phyloP scores from a whole-genome alignment of 2,329 filamentous ascomycete genomes.

The Hypoxylon rubiginosum region DNA sequence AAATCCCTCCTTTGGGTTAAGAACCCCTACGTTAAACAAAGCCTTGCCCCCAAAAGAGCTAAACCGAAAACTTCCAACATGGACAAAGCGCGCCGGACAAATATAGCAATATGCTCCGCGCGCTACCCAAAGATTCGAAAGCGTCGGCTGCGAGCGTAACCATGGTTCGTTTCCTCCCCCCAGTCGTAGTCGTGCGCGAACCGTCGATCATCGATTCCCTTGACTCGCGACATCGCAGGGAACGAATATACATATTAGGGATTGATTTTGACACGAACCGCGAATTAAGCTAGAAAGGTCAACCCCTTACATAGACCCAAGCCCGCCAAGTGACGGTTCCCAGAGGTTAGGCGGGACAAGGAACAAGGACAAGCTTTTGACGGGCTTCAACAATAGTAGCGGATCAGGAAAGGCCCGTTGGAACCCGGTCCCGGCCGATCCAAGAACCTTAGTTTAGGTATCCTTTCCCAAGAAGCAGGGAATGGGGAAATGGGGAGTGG shows the following conservation, averaged over 20 bases:
- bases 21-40: background rate
- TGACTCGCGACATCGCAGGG: background rate
- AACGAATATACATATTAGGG: background rate
- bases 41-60: background rate
- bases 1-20: constrained; percentile 2
- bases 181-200: background rate
- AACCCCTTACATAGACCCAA: background rate
- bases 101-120: constrained; percentile 35
- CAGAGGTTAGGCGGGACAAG: background rate
- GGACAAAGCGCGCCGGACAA: constrained; percentile 8
- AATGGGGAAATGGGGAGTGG: background rate
- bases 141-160: background rate
- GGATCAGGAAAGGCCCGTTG: background rate
- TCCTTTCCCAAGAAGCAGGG: background rate
- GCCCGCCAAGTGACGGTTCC: background rate
- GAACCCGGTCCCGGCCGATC: constrained; percentile 23
- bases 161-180: constrained; percentile 1
- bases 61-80: background rate
- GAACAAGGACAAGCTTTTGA: background rate
- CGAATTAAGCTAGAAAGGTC: background rate
- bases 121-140: constrained; percentile 5
- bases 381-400: background rate
- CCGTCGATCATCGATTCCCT: background rate
- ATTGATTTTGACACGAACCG: background rate
- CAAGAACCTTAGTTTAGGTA: constrained; percentile 1